Evolutionary conservation across 208 protist genomes (phyloP).

Genomic region (Strigomonas culicis): DNA sequence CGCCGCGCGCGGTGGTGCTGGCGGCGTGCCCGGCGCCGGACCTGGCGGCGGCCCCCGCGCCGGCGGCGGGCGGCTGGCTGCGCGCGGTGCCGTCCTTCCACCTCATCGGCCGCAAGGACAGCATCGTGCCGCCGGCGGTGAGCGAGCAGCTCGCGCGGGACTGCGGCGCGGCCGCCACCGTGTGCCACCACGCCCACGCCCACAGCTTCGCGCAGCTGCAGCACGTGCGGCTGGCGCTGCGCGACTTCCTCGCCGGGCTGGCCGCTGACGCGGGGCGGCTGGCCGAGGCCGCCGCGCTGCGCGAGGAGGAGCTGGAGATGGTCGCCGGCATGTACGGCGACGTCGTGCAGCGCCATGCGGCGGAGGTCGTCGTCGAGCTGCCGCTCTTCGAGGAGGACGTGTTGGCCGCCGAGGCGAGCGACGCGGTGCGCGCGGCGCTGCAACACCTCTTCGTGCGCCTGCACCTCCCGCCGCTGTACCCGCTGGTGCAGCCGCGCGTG

Average conservation of each 20-base stretch:
- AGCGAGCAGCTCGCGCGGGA: constrained; percentile 52
- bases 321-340: constrained; percentile 71
- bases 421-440: constrained; percentile 17
- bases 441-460: constrained; percentile 42
- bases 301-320: constrained; percentile 71
- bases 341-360: constrained; percentile 22
- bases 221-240: constrained; percentile 28
- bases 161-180: constrained; percentile 40
- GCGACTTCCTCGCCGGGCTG: constrained; percentile 30
- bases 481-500: constrained; percentile 7
- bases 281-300: constrained; percentile 24
- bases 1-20: constrained; percentile 41
- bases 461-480: constrained; percentile 46
- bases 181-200: constrained; percentile 73
- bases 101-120: constrained; percentile 71
- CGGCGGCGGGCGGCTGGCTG: constrained; percentile 22
- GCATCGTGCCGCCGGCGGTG: constrained; percentile 58
- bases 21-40: constrained; percentile 26
- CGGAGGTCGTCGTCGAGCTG: constrained; percentile 35
- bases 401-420: constrained; percentile 13
- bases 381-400: constrained; percentile 34
- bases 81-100: constrained; percentile 62
- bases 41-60: neutral
- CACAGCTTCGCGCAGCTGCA: constrained; percentile 76
- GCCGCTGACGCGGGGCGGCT: constrained; percentile 7